Percentiles rank a stretch among this genome's conserved stretches.
Evolutionary conservation across 257 asterid genomes (phyloP).

Genomic region (Salvia splendens): DNA sequence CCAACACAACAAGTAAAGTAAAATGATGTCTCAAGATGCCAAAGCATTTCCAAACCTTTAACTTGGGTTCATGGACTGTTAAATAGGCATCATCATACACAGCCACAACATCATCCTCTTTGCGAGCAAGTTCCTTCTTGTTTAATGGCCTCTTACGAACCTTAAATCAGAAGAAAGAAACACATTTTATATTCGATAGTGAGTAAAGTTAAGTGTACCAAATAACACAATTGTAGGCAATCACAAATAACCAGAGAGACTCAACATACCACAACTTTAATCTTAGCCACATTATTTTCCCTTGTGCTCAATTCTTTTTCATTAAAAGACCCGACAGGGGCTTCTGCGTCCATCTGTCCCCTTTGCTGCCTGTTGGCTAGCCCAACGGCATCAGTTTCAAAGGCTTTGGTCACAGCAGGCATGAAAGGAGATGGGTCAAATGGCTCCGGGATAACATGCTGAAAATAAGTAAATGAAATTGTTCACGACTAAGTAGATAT

Average conservation of each 20-base stretch:
- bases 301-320: slow-evolving; percentile 65
- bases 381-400: slow-evolving; percentile 65
- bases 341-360: slow-evolving; percentile 62
- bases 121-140: slow-evolving; percentile 86
- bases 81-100: slow-evolving; percentile 74
- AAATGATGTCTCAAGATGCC: slow-evolving; percentile 22
- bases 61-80: slow-evolving; percentile 84
- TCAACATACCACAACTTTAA: slow-evolving; percentile 87
- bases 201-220: slow-evolving; percentile 23
- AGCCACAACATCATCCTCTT: slow-evolving; percentile 88
- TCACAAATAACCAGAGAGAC: slow-evolving; percentile 23
- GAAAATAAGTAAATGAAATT: slow-evolving; percentile 41
- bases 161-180: slow-evolving; percentile 37
- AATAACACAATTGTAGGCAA: slow-evolving; percentile 23
- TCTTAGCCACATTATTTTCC: slow-evolving; percentile 95
- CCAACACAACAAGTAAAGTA: slow-evolving; percentile 19
- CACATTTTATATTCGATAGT: background rate
- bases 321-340: slow-evolving; percentile 49
- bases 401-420: slow-evolving; percentile 79
- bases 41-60: slow-evolving; percentile 64
- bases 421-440: slow-evolving; percentile 95
- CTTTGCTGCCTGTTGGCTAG: slow-evolving; percentile 53
- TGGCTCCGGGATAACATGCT: slow-evolving; percentile 95
- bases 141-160: slow-evolving; percentile 97
- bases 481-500: slow-evolving; percentile 24